Base-by-base conservation (phyloP, 768 basidiomycete genomes). In the Lactarius indigo region DNA sequence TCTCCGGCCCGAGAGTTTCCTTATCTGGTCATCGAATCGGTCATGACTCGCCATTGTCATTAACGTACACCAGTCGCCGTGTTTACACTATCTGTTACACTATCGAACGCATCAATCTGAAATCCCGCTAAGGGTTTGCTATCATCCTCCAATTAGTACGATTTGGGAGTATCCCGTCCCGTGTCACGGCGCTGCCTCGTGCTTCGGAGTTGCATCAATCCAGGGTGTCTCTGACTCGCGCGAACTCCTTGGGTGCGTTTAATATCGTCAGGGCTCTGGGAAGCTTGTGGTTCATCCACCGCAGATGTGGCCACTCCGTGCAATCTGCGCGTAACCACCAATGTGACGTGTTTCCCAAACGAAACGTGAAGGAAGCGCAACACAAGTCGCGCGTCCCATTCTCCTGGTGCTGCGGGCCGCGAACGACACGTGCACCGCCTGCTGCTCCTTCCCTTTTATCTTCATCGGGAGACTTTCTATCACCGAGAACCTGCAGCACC, bases 1-100 rank as follows among this genome's bases (percentile, higher is more conserved):
- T 44, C 18, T 3, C n/a, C 57, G 66, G 59, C 31, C 59, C 63
- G 63, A 31, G 10, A 5, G 8, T 28, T 64, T 1, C 69, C 64
- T 59, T 59, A 55, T 68, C 15, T 26, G 61, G 67, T 4, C 41
- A 63, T 37, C 1, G 12, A 4, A 20, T 20, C 47, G 52, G 54
- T 17, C 12, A 26, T 41, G 55, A 26, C 17, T 5, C 12, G 50
- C 54, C n/a, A 15, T 57, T 26, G 13, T n/a, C 20, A 47, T 30
- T 28, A 6, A 56, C 37, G n/a, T 37, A 13, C 37, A 35, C 10
- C 10, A 12, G 35, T 13, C 12, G 35, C 35, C 35, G 35, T 37
- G 35, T 37, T 37, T 37, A 37, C 31, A 23, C 26, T 5, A 26
- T 52, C 10, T 52, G n/a, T n/a, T n/a, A n/a, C n/a, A n/a, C 26